Conservation (phyloP, 2,329 filamentous ascomycete species). For the Chaetomiaceae sp. region DNA sequence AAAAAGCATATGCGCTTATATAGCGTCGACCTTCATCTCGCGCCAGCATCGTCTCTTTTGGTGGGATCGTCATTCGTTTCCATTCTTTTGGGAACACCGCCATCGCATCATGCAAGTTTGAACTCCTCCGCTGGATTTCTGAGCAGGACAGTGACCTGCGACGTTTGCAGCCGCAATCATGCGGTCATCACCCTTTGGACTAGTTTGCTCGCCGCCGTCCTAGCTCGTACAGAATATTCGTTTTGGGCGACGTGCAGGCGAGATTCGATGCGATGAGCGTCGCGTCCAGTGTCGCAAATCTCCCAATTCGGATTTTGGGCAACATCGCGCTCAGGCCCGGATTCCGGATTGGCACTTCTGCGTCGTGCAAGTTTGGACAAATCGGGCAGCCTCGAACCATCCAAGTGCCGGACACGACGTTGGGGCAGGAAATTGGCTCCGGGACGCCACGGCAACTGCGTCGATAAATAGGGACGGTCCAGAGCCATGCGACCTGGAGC, state of each 20-base stretch:
- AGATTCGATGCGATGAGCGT: conserved; percentile 19
- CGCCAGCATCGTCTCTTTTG: too few relatives aligned
- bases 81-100: too few relatives aligned
- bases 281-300: conserved; percentile 24
- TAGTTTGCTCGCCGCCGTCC: not conserved
- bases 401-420: not conserved
- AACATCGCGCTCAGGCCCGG: conserved; percentile 22
- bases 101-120: too few relatives aligned
- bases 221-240: not conserved
- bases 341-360: conserved; percentile 19
- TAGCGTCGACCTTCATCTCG: not conserved
- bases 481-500: not conserved
- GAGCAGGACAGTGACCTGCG: too few relatives aligned
- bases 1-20: not conserved
- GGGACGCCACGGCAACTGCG: not conserved
- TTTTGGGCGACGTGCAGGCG: conserved; percentile 3
- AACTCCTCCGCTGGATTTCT: too few relatives aligned
- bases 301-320: conserved; percentile 17
- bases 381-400: conserved; percentile 11
- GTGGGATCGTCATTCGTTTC: too few relatives aligned
- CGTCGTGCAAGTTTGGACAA: conserved; percentile 15
- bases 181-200: too few relatives aligned
- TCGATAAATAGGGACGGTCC: not conserved
- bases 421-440: not conserved
- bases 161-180: too few relatives aligned